Base-by-base conservation (phyloP, 2,329 filamentous ascomycete genomes). In the Parascedosporium putredinis region DNA sequence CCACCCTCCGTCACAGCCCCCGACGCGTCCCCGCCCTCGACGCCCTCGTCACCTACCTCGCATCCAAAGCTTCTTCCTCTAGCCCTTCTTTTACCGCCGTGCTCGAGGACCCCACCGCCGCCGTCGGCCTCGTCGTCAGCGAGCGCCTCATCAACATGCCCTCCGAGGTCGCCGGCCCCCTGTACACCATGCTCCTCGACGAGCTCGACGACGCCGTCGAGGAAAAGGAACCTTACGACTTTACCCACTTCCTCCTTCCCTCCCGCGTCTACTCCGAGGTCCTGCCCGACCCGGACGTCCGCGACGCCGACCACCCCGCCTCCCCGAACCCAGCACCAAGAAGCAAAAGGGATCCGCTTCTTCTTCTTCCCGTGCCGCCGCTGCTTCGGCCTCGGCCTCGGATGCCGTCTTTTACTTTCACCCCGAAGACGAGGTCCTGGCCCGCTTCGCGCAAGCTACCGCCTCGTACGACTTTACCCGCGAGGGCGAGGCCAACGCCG, bases 101-200 rank as follows among this genome's bases (percentile, higher is more conserved):
- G n/a, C 65, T 88, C 53, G 57, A 55, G 34, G 56, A 59, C 34
- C 66, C 69, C 4, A 64, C 71, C 52, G 70, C 75, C 50, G 81
- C 88, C 50, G 78, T 96, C 51, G 93, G 89, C 3, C 72, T 98
- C 14, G 78, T 98, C 24, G 74, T 98, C n/a, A 87, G 88, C 2
- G 93, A 98, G 67, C 82, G 91, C 20, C 74, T 97, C 59, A 89
- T 98, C 72, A 98, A 98, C 71, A 90, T 96, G 74, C 93, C 93
- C n/a, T 75, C 87, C 14, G 88, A 97, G 67, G 83, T 95, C 55
- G 81, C 89, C 12, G 91, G 93, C 25, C 91, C 93, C 3, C 86
- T 97, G 80, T 97, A 96, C 75, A 81, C 77, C 47, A 95, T 96
- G 88, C 78, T 98, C 47, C 72, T 87, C 45, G 89, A 97, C 62